phyloP scores from a whole-genome alignment of 768 basidiomycete species.

The Hortiboletus campestris region DNA sequence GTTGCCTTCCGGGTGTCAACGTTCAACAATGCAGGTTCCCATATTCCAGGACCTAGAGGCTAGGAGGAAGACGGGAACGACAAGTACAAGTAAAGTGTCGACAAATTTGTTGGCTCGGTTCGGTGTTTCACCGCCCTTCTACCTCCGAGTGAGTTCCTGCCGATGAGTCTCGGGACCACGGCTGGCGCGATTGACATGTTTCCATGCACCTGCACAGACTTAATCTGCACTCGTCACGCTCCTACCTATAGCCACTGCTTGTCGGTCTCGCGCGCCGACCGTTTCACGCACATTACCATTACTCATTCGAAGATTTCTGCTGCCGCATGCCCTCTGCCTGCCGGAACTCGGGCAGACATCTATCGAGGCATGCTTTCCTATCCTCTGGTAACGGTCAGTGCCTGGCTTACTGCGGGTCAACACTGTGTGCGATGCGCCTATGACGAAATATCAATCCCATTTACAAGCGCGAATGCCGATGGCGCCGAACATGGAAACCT shows the following conservation, averaged over 20 bases:
- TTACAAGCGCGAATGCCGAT: neutral
- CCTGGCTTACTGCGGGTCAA: neutral
- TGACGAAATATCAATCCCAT: neutral
- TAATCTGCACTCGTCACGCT: neutral
- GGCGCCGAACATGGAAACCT: neutral
- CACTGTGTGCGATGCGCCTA: neutral
- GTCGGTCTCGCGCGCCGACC: neutral
- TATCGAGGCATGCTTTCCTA: neutral
- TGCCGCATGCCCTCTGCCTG: too few relatives aligned
- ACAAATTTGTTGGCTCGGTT: neutral
- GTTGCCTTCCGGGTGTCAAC: neutral
- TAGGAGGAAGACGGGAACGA: neutral
- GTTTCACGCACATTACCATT: neutral
- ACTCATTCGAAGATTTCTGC: neutral
- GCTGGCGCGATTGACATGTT: neutral
- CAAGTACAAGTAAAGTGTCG: neutral
- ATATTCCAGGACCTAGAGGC: neutral
- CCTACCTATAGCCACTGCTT: neutral
- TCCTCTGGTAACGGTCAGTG: conserved; percentile 2
- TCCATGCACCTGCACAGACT: neutral
- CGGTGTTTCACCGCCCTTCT: neutral
- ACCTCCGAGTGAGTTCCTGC: neutral
- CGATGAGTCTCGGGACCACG: neutral
- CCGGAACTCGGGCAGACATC: too few relatives aligned
- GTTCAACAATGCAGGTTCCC: neutral